Evolutionary conservation across 1,139 yeast species (phyloP), one percentile per base, ranked within the genome.

Genomic region (Protomyces lactucae-debilis): DNA sequence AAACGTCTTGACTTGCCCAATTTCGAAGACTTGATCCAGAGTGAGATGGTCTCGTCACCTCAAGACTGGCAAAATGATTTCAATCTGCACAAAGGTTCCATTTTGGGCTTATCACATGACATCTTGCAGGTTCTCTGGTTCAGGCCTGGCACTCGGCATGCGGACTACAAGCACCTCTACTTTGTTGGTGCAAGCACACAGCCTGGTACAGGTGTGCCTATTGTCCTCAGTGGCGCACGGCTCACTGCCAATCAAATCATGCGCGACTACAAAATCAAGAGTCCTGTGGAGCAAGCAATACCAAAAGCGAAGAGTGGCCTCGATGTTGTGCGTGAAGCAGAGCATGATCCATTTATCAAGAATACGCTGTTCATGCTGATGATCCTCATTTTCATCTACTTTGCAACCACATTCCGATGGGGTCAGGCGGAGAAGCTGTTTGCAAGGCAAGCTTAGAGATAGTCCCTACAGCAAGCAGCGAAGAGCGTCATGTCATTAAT

Each of bases 161-260:
- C 48, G 14, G 36, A 37, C 28, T 61, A 55, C 39, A 51, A 51
- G 53, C 23, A 61, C 25, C 40, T 61, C 32, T 61, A 61, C 57
- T 61, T 61, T 46, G 65, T 61, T 16, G 65, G 65, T n/a, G 65
- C 65, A 10, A 56, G 61, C 18, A 56, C 61, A 40, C 65, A 61
- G 52, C 65, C 65, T 28, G 65, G 65, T 10, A 61, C 65, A 12
- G 65, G 65, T 4, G 65, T 61, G 18, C 65, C 65, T 23, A 61
- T 61, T 21, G 65, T 61, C 52, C 36, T 61, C 37, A 48, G 61
- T 32, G 55, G 66, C 10, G 65, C 67, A 48, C 23, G 40, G 25
- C 39, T 65, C 54, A 51, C 64, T 39, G 43, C 57, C 1, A 25
- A 57, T 9, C 61, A 61, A n/a, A 36, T 57, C 51, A 48, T 40